These are phyloP conservation scores for Chamaecrista fasciculata DNA, from an alignment of 306 rosid species.

Conservation along the genomic window DNA sequence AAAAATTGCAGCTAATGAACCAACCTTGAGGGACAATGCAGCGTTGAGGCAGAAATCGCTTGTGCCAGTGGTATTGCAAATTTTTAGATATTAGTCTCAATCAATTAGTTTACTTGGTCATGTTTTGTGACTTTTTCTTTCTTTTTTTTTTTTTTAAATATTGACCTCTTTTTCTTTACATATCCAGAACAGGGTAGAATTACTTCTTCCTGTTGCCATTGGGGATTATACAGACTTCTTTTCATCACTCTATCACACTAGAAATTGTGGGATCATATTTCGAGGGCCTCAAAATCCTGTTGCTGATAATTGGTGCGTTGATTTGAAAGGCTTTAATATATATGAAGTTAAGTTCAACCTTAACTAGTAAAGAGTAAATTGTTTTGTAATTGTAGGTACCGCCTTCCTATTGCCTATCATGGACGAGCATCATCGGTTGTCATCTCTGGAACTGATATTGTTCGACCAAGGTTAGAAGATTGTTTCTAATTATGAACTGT, in stretches of 20 bases:
- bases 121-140: not conserved
- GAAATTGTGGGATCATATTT: constrained; percentile 83
- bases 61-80: constrained; percentile 60
- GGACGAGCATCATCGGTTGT: constrained; percentile 96
- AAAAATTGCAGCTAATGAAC: constrained; percentile 76
- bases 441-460: constrained; percentile 77
- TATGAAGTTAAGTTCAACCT: not conserved
- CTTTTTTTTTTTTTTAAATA: too few species aligned
- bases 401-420: constrained; percentile 91
- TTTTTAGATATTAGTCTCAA: constrained; percentile 6
- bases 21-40: constrained; percentile 76
- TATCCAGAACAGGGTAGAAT: constrained; percentile 58
- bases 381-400: constrained; percentile 68
- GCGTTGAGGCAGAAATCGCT: constrained; percentile 67
- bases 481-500: not conserved
- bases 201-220: constrained; percentile 82
- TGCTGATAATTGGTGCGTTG: constrained; percentile 60
- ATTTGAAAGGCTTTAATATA: constrained; percentile 24
- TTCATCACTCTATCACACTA: constrained; percentile 72
- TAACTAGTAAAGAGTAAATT: not conserved
- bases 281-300: constrained; percentile 73
- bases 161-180: constrained; percentile 11
- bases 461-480: constrained; percentile 71
- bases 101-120: constrained; percentile 3
- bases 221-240: constrained; percentile 96